These are phyloP conservation scores for Pelagomonas calceolata DNA, from an alignment of 108 stramenopile species.

Conservation along the genomic window DNA sequence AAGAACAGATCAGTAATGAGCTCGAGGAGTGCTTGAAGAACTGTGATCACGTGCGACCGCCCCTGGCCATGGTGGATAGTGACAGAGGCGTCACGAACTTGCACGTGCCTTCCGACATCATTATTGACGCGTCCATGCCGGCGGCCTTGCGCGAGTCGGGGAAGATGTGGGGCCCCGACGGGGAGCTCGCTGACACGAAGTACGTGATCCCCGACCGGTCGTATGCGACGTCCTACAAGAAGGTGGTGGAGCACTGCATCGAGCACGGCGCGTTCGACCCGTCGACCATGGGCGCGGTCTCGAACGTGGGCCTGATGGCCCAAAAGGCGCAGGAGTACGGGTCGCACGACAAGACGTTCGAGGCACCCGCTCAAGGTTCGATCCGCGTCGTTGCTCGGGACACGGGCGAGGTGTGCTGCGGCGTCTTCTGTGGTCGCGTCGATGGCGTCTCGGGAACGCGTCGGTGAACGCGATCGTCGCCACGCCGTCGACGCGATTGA, in stretches of 20 bases:
- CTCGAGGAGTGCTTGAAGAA: constrained; percentile 46
- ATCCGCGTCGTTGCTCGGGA: constrained; percentile 63
- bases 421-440: too few species aligned
- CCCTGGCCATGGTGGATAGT: constrained; percentile 84
- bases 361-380: constrained; percentile 54
- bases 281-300: constrained; percentile 58
- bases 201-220: constrained; percentile 60
- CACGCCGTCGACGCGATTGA: too few species aligned
- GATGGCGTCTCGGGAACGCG: too few species aligned
- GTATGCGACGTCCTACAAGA: constrained; percentile 83
- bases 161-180: constrained; percentile 86
- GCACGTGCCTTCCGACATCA: constrained; percentile 66
- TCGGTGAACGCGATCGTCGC: too few species aligned
- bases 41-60: constrained; percentile 62
- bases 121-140: constrained; percentile 87
- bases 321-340: constrained; percentile 88
- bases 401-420: constrained; percentile 42
- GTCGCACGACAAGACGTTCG: constrained; percentile 83
- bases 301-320: constrained; percentile 85
- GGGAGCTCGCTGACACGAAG: constrained; percentile 77
- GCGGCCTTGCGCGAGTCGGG: constrained; percentile 75
- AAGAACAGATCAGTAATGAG: constrained; percentile 52
- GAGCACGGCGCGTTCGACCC: constrained; percentile 68
- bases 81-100: constrained; percentile 84
- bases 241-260: constrained; percentile 69